phyloP scores from a whole-genome alignment of 257 asterid species.

The Voacanga thouarsii region DNA sequence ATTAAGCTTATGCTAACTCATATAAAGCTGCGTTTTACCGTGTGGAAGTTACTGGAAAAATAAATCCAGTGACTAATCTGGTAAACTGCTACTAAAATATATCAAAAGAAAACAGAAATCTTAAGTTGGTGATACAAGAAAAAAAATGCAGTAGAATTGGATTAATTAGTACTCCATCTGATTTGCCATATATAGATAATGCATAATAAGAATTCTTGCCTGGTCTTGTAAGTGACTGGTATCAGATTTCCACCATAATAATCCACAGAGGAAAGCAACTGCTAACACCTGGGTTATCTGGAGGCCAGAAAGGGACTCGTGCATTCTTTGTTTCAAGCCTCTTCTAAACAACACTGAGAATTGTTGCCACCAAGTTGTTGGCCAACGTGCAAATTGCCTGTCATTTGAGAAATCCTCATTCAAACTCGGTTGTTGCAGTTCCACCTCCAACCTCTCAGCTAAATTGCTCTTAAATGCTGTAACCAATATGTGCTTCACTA shows the following conservation, averaged over 20 bases:
- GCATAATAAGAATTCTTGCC: constrained; percentile 30
- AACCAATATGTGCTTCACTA: constrained; percentile 45
- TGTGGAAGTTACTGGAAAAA: too few relatives aligned
- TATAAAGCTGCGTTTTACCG: neutral
- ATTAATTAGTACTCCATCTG: too few relatives aligned
- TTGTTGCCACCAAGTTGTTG: constrained; percentile 71
- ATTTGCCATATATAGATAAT: neutral
- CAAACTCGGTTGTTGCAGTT: constrained; percentile 22
- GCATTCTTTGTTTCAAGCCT: constrained; percentile 73
- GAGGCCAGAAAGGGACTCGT: constrained; percentile 59
- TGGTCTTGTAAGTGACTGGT: constrained; percentile 63
- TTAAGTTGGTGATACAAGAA: neutral
- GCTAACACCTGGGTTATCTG: constrained; percentile 49
- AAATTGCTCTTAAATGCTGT: constrained; percentile 41
- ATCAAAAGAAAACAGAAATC: neutral
- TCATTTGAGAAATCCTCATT: constrained; percentile 2
- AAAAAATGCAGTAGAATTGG: neutral
- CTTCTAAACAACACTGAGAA: constrained; percentile 55
- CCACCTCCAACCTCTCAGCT: constrained; percentile 32
- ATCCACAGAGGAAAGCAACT: constrained; percentile 51
- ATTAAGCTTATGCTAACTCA: neutral
- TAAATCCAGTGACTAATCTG: neutral
- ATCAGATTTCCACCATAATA: constrained; percentile 77
- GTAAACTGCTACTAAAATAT: neutral
- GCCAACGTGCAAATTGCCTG: constrained; percentile 42